Evolutionary conservation across 176 grass and related monocot genomes (phyloP).

Genomic region (Cenchrus fungigraminus): DNA sequence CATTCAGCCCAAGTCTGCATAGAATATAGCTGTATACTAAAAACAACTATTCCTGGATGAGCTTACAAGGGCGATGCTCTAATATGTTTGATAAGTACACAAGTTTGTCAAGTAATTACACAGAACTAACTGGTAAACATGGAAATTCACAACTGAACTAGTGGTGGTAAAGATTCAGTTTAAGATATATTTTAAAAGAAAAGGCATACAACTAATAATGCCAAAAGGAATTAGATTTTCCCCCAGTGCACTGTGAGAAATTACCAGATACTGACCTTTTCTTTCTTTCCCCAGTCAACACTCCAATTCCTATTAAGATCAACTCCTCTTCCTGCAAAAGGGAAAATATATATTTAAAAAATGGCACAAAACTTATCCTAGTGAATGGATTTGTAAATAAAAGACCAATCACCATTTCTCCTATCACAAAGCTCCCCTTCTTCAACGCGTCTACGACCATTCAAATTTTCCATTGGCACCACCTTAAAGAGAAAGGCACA

Average conservation of each 20-base stretch:
- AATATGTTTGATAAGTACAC: constrained; percentile 14
- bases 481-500: constrained; percentile 52
- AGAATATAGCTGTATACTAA: background rate
- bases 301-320: constrained; percentile 99
- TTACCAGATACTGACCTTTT: constrained; percentile 64
- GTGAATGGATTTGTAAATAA: constrained; percentile 19
- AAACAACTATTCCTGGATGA: background rate
- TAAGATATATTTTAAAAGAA: constrained; percentile 23
- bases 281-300: constrained; percentile 98
- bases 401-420: constrained; percentile 81
- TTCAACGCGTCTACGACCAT: constrained; percentile 88
- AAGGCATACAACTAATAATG: background rate
- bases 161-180: background rate
- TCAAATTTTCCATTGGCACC: constrained; percentile 97
- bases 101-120: constrained; percentile 19
- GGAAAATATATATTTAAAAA: constrained; percentile 6
- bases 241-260: background rate
- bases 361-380: background rate
- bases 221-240: constrained; percentile 7
- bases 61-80: background rate
- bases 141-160: constrained; percentile 4
- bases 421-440: constrained; percentile 89
- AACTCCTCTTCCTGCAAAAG: constrained; percentile 87
- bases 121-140: background rate
- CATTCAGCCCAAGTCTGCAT: background rate